Evolutionary conservation across 2,329 filamentous ascomycete genomes (phyloP).

Genomic region (Curvularia spicifera): DNA sequence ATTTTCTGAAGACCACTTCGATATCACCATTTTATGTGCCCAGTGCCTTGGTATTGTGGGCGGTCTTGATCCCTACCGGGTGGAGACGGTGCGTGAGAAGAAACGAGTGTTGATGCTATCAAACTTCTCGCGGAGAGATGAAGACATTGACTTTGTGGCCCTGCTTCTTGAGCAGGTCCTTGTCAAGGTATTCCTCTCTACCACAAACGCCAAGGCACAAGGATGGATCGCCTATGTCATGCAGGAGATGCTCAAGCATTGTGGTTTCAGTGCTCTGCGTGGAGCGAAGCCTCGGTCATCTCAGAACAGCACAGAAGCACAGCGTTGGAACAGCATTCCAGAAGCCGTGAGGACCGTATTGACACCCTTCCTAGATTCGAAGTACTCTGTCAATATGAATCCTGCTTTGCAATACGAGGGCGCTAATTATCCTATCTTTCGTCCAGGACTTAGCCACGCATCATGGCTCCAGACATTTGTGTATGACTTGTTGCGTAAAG

Average conservation of each 20-base stretch:
- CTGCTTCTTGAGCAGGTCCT: constrained; percentile 86
- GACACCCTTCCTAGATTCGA: constrained; percentile 86
- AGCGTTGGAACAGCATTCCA: constrained; percentile 79
- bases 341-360: constrained; percentile 79
- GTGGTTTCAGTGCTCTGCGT: constrained; percentile 69
- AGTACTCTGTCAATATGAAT: constrained; percentile 69
- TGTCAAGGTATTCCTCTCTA: constrained; percentile 89
- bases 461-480: constrained; percentile 84
- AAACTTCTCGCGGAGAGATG: constrained; percentile 79
- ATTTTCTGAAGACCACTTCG: constrained; percentile 71
- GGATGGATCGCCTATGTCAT: constrained; percentile 93
- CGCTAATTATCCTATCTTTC: constrained; percentile 77
- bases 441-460: constrained; percentile 69
- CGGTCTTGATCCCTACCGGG: constrained; percentile 86
- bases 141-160: constrained; percentile 84
- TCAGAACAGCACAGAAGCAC: constrained; percentile 65
- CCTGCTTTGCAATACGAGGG: constrained; percentile 38
- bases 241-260: constrained; percentile 84
- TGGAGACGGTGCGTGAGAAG: constrained; percentile 79
- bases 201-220: constrained; percentile 84
- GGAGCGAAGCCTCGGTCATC: constrained; percentile 59
- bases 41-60: constrained; percentile 87
- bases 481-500: constrained; percentile 79
- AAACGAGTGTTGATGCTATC: constrained; percentile 84
- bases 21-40: constrained; percentile 76